A percentile compares a stretch with the other conserved stretches of the same genome.
These are phyloP conservation scores for Acanthamoeba sp. DNA, from an alignment of 208 protist species.

Conservation along the genomic window DNA sequence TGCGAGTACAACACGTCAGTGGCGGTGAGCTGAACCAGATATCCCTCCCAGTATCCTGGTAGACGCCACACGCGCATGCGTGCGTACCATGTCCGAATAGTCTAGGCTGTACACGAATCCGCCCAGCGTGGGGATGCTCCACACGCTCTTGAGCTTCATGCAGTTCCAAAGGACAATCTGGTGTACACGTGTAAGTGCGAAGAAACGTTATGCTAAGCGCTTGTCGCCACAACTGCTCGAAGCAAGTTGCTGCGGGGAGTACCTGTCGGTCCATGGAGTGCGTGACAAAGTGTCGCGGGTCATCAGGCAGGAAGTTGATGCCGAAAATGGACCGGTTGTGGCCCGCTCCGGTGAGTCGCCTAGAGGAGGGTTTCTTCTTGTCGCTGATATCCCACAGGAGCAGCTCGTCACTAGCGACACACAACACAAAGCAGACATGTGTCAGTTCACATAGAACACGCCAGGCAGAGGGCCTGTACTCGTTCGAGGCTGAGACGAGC, in stretches of 20 bases:
- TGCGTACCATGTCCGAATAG: constrained; percentile 30
- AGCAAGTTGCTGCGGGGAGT: not conserved
- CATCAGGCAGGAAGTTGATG: constrained; percentile 32
- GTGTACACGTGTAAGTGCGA: no score
- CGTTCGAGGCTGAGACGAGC: constrained; percentile 1
- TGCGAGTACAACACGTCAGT: not conserved
- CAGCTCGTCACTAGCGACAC: constrained; percentile 37
- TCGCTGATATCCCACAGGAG: constrained; percentile 61
- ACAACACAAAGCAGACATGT: not conserved
- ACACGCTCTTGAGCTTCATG: constrained; percentile 59
- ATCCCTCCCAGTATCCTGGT: no score
- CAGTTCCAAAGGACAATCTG: constrained; percentile 73
- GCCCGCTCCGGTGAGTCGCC: not conserved
- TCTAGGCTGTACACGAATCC: constrained; percentile 69
- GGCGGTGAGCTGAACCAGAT: not conserved
- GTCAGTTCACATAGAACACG: not conserved
- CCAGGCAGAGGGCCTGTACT: not conserved
- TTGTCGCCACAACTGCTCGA: not conserved
- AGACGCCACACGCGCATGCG: no score
- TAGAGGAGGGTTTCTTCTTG: not conserved
- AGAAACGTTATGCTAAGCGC: not conserved
- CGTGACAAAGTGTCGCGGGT: constrained; percentile 52
- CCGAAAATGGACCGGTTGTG: constrained; percentile 61
- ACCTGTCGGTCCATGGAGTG: constrained; percentile 64
- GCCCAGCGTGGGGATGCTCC: constrained; percentile 48